These are phyloP conservation scores for Astragalus membranaceus DNA, from an alignment of 306 rosid species.

Conservation along the genomic window DNA sequence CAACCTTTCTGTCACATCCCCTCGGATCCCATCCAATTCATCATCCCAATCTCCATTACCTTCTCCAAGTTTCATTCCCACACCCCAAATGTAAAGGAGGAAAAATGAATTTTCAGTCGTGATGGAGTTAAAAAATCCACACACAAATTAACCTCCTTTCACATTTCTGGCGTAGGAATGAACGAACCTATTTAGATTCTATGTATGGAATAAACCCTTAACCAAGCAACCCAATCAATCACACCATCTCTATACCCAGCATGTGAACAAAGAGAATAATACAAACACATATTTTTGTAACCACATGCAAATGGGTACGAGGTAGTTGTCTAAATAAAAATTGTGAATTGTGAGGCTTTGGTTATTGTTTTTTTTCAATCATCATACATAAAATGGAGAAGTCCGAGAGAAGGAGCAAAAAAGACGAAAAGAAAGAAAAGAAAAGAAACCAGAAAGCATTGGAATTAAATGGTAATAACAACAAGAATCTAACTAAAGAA, in stretches of 20 bases:
- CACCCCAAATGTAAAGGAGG: slow-evolving; percentile 29
- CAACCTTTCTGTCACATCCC: slow-evolving; percentile 4
- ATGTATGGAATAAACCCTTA: slow-evolving; percentile 1
- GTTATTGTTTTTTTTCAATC: background rate
- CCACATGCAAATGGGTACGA: background rate
- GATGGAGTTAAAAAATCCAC: background rate
- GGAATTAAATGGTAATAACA: background rate
- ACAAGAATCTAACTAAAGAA: background rate
- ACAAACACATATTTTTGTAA: background rate
- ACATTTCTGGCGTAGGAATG: slow-evolving; percentile 16
- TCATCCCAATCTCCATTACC: background rate
- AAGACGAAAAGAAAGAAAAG: slow-evolving; percentile 8
- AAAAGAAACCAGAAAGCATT: slow-evolving; percentile 17
- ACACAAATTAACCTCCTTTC: background rate
- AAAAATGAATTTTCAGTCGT: background rate
- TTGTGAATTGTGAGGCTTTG: background rate
- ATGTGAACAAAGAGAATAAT: slow-evolving; percentile 17
- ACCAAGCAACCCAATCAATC: background rate
- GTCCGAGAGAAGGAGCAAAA: background rate
- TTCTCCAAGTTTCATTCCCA: background rate
- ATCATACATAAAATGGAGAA: slow-evolving; percentile 10
- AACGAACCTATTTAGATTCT: background rate
- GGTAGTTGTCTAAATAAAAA: background rate
- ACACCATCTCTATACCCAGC: slow-evolving; percentile 10
- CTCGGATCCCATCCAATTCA: background rate